phyloP scores from a whole-genome alignment of 192 early-diverging fungal genomes.

The Linnemannia elongata region DNA sequence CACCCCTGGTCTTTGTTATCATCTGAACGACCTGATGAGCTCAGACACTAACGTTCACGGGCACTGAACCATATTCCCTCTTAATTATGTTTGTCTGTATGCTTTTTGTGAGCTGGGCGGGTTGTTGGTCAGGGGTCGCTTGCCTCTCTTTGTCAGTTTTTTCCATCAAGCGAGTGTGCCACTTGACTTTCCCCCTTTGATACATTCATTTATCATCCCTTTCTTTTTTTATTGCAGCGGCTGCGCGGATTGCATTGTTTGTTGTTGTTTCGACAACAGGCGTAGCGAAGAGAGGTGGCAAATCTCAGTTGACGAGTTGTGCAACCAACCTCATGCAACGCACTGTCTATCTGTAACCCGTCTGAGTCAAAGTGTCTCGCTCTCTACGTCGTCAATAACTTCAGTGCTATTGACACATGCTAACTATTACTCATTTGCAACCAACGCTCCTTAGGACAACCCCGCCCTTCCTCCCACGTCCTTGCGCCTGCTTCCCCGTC shows the following conservation, averaged over 20 bases:
- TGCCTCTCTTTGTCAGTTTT: neutral
- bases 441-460: neutral
- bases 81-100: neutral
- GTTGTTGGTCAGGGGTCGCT: neutral
- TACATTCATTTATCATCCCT: neutral
- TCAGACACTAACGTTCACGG: neutral
- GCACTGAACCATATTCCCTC: neutral
- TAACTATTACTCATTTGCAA: neutral
- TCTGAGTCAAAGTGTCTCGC: neutral
- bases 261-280: neutral
- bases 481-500: neutral
- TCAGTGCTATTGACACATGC: neutral
- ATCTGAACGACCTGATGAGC: conserved; percentile 4
- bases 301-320: neutral
- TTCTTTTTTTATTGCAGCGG: neutral
- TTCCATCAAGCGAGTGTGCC: neutral
- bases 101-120: neutral
- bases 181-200: neutral
- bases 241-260: neutral
- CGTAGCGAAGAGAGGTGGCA: neutral
- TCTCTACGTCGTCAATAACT: neutral
- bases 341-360: neutral
- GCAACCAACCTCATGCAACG: neutral
- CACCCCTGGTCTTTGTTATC: neutral
- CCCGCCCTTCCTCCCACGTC: neutral